Evolutionary conservation across 345 rosid genomes (phyloP), one percentile per base, ranked within the genome.

Genomic region (Euclidium syriacum): DNA sequence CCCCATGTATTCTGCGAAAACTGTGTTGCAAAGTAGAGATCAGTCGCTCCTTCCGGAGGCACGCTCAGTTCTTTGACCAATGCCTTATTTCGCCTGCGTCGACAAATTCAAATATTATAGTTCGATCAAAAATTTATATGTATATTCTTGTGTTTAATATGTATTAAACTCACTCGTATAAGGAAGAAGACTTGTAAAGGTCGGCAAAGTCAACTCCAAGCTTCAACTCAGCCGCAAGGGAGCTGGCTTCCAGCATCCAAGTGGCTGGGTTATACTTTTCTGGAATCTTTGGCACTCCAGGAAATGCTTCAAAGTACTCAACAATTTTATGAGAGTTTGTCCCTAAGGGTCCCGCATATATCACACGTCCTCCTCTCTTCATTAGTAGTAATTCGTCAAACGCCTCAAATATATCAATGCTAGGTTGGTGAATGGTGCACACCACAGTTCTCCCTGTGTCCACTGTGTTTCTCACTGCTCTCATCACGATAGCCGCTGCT

Each of bases 361-460:
- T 90, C 46, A 83, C 83, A 47, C 83, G 88, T 52, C 95, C 97
- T 61, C 97, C 95, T 86, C 95, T 80, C 71, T 90, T 90, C 97
- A 85, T 83, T 15, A 85, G 72, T 18, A 86, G 76, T 60, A 90
- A 54, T 60, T 86, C 96, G 26, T 89, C 96, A 23, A 89, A 89
- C 2, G 96, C 86, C 78, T 89, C 95, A 1, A 89, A 86, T 42
- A 89, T 89, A 62, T 89, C 96, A 11, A 84, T 89, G 64, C 89
- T 89, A 14, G 94, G 94, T 60, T 84, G 94, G 56, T 89, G 96
- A 52, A 89, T 86, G 4, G 91, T 89, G 65, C 96, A 89, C 42
- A 89, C 94, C 15, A 88, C 91, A 1, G 96, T 85, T 64, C 87
- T 79, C 16, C 96, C 96, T 1, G 94, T 88, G 59, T 89, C 96